Conservation (phyloP, 495 filamentous ascomycete genomes). For the Neurospora sp. region DNA sequence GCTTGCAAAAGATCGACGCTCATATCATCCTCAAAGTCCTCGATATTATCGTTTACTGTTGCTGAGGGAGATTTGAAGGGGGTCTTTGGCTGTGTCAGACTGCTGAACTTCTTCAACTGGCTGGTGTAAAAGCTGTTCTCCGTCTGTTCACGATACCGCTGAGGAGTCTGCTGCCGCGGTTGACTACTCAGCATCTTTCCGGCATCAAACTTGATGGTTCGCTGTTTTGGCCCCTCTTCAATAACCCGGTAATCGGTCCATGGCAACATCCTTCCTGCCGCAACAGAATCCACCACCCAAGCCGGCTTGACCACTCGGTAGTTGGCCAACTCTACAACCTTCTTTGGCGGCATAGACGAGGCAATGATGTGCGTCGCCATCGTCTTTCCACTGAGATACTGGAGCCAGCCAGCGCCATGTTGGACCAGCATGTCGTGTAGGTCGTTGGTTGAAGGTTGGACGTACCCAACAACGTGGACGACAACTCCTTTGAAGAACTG, state of each 20-base stretch:
- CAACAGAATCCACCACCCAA: slow-evolving; percentile 86
- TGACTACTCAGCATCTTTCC: slow-evolving; percentile 49
- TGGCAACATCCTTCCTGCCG: slow-evolving; percentile 66
- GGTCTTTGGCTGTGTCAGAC: slow-evolving; percentile 9
- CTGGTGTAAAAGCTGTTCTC: slow-evolving; percentile 67
- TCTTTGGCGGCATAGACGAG: slow-evolving; percentile 81
- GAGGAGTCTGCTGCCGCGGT: slow-evolving; percentile 24
- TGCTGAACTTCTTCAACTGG: slow-evolving; percentile 45
- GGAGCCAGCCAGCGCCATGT: slow-evolving; percentile 86
- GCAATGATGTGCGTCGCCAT: slow-evolving; percentile 92
- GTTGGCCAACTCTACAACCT: slow-evolving; percentile 69
- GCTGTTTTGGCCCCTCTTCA: slow-evolving; percentile 67
- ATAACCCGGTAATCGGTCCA: slow-evolving; percentile 78
- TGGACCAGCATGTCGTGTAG: slow-evolving; percentile 76
- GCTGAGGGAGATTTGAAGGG: not conserved
- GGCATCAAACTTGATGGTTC: slow-evolving; percentile 58
- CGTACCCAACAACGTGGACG: slow-evolving; percentile 87
- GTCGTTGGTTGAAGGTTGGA: slow-evolving; percentile 43
- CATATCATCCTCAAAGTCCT: slow-evolving; percentile 13
- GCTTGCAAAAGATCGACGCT: slow-evolving; percentile 8
- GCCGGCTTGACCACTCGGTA: slow-evolving; percentile 95
- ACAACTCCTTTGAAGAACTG: slow-evolving; percentile 84
- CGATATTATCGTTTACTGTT: slow-evolving; percentile 1
- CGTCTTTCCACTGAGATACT: slow-evolving; percentile 92
- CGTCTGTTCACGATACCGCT: slow-evolving; percentile 65